Conservation (phyloP, 1,139 yeast genomes). For the Blastobotrys illinoisensis region DNA sequence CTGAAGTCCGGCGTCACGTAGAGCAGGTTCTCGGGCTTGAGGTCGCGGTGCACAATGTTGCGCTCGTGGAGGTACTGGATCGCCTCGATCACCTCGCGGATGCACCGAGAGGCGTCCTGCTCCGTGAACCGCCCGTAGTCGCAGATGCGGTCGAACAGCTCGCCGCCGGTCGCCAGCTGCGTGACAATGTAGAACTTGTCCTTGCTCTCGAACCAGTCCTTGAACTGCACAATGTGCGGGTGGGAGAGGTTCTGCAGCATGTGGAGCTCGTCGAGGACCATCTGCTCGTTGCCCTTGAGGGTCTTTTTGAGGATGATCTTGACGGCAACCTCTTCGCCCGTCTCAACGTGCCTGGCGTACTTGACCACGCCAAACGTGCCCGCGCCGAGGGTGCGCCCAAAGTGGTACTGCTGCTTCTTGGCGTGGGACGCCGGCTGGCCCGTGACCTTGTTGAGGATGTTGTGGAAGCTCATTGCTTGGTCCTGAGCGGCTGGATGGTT, state of each 20-base stretch:
- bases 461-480: constrained; percentile 16
- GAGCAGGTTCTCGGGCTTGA: constrained; percentile 84
- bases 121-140: constrained; percentile 77
- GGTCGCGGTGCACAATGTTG: constrained; percentile 83
- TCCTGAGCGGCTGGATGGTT: not conserved
- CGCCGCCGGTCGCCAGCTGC: constrained; percentile 86
- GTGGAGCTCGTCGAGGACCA: constrained; percentile 70
- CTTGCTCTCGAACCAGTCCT: constrained; percentile 84
- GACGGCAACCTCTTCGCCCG: constrained; percentile 74
- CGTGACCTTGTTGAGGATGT: constrained; percentile 42
- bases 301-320: constrained; percentile 81
- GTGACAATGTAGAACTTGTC: constrained; percentile 43
- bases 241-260: constrained; percentile 61
- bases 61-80: constrained; percentile 63
- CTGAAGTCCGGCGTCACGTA: constrained; percentile 51
- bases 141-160: constrained; percentile 77
- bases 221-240: constrained; percentile 75
- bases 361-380: constrained; percentile 90
- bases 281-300: constrained; percentile 64
- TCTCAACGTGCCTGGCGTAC: constrained; percentile 55
- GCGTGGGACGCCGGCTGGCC: constrained; percentile 72
- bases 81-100: constrained; percentile 68
- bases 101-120: constrained; percentile 67
- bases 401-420: constrained; percentile 58
- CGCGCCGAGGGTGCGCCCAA: constrained; percentile 81